Evolutionary conservation across 805 yeast species (phyloP), one percentile per base, ranked within the genome.

Genomic region (Starmerella vitae): DNA sequence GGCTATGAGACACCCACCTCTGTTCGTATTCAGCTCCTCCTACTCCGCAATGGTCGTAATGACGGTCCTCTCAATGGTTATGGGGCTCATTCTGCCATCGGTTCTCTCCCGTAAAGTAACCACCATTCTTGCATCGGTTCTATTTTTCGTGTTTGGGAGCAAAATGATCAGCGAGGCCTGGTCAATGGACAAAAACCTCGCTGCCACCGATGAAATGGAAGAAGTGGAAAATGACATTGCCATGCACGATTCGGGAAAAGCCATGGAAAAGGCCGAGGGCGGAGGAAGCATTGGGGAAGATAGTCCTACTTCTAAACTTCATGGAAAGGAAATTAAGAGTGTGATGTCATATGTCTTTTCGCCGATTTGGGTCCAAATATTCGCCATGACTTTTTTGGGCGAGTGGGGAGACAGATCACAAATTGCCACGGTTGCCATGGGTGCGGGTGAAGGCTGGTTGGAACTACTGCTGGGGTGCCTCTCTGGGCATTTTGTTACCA

Each of bases 361-460:
- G 3, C 97, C 98, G 3, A 63, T 76, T 8, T 91, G 94, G 86
- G 78, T 85, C 48, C 95, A 88, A 65, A 88, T 88, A 4, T 91
- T 91, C 56, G 74, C 75, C 38, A 88, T 91, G 97, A 83, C 94
- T 4, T 91, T 91, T 59, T 64, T 91, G 36, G 98, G 96, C 44
- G 99, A 91, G 64, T 85, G 97, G 93, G 99, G 99, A 37, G 99
- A 91, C 61, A 76, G 98, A 54, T 85, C 96, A 10, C 99, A 91
- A 64, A 84, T 91, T 40, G 94, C 96, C 32, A 91, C 96, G 25
- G 85, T 91, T 53, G 97, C 97, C 30, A 80, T 91, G 93, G 96
- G 97, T 38, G 94, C 98, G 1, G 95, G 95, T 29, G 76, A 84
- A 32, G 80, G 85, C 59, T 91, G 84, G 62, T 77, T 91, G 86